A percentile compares a stretch with the other conserved stretches of the same genome.
phyloP scores from a whole-genome alignment of 2,329 filamentous ascomycete genomes.

The Penicillium sp. region DNA sequence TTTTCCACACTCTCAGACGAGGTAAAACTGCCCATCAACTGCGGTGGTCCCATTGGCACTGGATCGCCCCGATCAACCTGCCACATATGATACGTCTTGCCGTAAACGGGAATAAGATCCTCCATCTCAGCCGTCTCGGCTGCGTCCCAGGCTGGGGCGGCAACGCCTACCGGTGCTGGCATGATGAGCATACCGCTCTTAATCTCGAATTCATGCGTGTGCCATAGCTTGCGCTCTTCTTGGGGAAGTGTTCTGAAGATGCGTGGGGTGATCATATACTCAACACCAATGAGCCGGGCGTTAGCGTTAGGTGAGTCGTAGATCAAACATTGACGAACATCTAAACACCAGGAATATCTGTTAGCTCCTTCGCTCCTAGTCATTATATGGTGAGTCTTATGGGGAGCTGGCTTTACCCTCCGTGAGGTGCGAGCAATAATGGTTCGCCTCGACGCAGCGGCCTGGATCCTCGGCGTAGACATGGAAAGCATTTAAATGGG shows the following conservation, averaged over 20 bases:
- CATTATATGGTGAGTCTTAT: neutral
- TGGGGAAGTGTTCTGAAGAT: slow-evolving; percentile 68
- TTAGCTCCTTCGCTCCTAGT: neutral
- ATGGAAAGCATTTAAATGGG: slow-evolving; percentile 86
- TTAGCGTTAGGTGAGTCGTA: slow-evolving; percentile 72
- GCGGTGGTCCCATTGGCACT: slow-evolving; percentile 63
- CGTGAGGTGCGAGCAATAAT: slow-evolving; percentile 81
- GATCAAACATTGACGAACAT: slow-evolving; percentile 82
- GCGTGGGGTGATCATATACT: slow-evolving; percentile 80
- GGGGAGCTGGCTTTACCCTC: slow-evolving; percentile 46
- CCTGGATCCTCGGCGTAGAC: slow-evolving; percentile 74
- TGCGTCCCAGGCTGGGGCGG: slow-evolving; percentile 69
- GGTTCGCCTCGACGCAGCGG: slow-evolving; percentile 75
- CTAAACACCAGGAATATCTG: slow-evolving; percentile 38
- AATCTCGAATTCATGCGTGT: slow-evolving; percentile 64
- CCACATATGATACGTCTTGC: slow-evolving; percentile 87
- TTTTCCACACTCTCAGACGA: slow-evolving; percentile 31
- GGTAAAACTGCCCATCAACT: slow-evolving; percentile 66
- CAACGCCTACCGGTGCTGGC: slow-evolving; percentile 43
- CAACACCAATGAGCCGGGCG: slow-evolving; percentile 78
- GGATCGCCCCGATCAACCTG: slow-evolving; percentile 75
- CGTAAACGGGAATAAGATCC: slow-evolving; percentile 73
- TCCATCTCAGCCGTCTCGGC: slow-evolving; percentile 83
- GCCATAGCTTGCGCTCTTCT: slow-evolving; percentile 77
- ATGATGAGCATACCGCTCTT: slow-evolving; percentile 50